phyloP scores from a whole-genome alignment of 768 basidiomycete species.

The Rhodotorula toruloides region DNA sequence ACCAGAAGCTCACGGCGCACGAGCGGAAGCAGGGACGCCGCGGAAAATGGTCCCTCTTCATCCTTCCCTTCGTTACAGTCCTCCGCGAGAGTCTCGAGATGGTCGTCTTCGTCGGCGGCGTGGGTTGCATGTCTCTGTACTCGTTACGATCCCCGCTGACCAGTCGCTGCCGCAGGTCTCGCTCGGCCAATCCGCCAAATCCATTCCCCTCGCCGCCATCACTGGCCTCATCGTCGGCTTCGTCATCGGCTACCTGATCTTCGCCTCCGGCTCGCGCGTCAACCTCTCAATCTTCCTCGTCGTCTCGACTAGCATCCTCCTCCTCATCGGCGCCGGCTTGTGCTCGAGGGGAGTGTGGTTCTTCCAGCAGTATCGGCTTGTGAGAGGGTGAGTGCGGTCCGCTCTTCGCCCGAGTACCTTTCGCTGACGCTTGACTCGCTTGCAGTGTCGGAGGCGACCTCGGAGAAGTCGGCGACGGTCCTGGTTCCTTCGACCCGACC shows the following conservation, averaged over 20 bases:
- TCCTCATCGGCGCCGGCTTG: slow-evolving; percentile 84
- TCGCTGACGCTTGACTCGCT: too few relatives aligned
- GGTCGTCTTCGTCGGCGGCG: slow-evolving; percentile 88
- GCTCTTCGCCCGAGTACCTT: too few relatives aligned
- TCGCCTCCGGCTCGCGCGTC: slow-evolving; percentile 70
- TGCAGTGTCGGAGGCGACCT: slow-evolving; percentile 67
- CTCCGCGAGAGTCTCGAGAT: slow-evolving; percentile 91
- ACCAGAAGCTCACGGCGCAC: slow-evolving; percentile 26
- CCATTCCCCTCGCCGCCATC: slow-evolving; percentile 77
- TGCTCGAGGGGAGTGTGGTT: slow-evolving; percentile 71
- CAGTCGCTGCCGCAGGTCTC: slow-evolving; percentile 59
- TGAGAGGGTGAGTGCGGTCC: slow-evolving; percentile 61
- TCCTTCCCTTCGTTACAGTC: slow-evolving; percentile 85
- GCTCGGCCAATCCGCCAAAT: slow-evolving; percentile 68
- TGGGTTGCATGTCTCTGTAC: slow-evolving; percentile 39
- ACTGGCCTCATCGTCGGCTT: slow-evolving; percentile 75
- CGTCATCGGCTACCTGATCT: slow-evolving; percentile 67
- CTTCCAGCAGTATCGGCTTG: slow-evolving; percentile 64
- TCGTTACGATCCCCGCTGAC: too few relatives aligned
- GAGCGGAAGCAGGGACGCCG: slow-evolving; percentile 29
- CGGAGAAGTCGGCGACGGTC: slow-evolving; percentile 57
- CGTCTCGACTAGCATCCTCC: slow-evolving; percentile 86
- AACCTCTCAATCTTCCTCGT: slow-evolving; percentile 82
- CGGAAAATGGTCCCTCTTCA: slow-evolving; percentile 74
- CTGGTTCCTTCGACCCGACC: slow-evolving; percentile 65